phyloP scores from a whole-genome alignment of 2,329 filamentous ascomycete genomes.

The Tolypocladium inflatum region DNA sequence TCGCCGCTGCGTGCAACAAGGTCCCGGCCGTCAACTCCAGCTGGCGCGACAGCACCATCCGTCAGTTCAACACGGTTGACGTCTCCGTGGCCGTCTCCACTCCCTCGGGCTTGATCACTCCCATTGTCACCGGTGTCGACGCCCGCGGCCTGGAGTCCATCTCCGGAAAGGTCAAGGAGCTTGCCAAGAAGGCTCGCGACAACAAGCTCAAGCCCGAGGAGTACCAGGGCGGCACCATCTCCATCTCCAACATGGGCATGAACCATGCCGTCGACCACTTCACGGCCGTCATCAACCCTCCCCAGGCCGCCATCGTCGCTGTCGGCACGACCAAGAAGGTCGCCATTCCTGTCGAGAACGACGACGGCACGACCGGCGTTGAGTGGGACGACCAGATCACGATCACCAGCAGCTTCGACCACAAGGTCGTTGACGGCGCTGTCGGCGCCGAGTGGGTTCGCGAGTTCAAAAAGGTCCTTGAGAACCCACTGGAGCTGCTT shows the following conservation, averaged over 20 bases:
- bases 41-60: constrained; percentile 85
- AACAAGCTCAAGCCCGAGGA: constrained; percentile 99
- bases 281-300: constrained; percentile 98
- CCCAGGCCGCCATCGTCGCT: constrained; percentile 89
- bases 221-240: constrained; percentile 98
- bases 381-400: constrained; percentile 97
- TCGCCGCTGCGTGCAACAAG: constrained; percentile 79
- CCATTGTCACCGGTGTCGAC: constrained; percentile 87
- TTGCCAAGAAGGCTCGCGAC: constrained; percentile 91
- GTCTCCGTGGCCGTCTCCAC: constrained; percentile 95
- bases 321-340: constrained; percentile 96
- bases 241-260: constrained; percentile 99
- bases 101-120: constrained; percentile 88
- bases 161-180: constrained; percentile 84
- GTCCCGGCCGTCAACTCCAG: constrained; percentile 93
- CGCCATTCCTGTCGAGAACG: constrained; percentile 73
- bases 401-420: constrained; percentile 92
- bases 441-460: constrained; percentile 94
- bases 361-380: constrained; percentile 64
- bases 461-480: constrained; percentile 93
- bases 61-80: constrained; percentile 87
- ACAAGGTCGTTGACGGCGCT: constrained; percentile 96
- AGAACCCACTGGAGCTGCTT: constrained; percentile 93
- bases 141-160: constrained; percentile 80
- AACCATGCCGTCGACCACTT: constrained; percentile 93